Evolutionary conservation across 805 yeast species (phyloP), one percentile per base, ranked within the genome.

Genomic region (Candida bentonensis): DNA sequence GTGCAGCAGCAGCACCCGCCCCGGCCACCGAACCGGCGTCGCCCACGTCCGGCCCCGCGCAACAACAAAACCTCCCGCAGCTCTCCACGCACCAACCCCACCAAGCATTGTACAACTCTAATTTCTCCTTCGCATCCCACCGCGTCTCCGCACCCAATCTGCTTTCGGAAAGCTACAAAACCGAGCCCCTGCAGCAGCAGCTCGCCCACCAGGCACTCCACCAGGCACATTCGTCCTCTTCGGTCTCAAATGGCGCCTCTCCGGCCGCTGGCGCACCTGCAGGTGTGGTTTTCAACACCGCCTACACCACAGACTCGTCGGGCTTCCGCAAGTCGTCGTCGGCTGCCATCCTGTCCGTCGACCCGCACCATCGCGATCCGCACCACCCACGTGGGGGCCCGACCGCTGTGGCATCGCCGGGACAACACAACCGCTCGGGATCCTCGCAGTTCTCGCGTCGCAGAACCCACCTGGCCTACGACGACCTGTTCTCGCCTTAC

Each of bases 331-430:
- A 51, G 41, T 49, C 53, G 21, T 48, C 55, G 15, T 44, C 50
- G 21, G 45, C 52, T 2, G 34, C 42, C 21, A 27, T 44, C 20
- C 22, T 46, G 11, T 27, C 48, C n/a, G 48, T 51, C 3, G 83
- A 81, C 3, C 83, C 56, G 13, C 52, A 47, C 42, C 48, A 47
- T n/a, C 46, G 44, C 40, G 36, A 28, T 13, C 47, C 42, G 3
- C 30, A 20, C 21, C 45, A 13, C 36, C 42, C 11, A 21, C 34
- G 23, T 23, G 20, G 17, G 23, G n/a, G 33, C 41, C 21, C 36
- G n/a, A 33, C 41, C 20, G 40, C 40, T 22, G n/a, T n/a, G n/a
- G 40, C 39, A 22, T 15, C 40, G 7, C 25, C 34, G 15, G 42
- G 23, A 21, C 42, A 34, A 21, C 52, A 49, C 39, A 26, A 43